Evolutionary conservation across 2,329 filamentous ascomycete species (phyloP).

Genomic region (Fusarium pseudograminearum): DNA sequence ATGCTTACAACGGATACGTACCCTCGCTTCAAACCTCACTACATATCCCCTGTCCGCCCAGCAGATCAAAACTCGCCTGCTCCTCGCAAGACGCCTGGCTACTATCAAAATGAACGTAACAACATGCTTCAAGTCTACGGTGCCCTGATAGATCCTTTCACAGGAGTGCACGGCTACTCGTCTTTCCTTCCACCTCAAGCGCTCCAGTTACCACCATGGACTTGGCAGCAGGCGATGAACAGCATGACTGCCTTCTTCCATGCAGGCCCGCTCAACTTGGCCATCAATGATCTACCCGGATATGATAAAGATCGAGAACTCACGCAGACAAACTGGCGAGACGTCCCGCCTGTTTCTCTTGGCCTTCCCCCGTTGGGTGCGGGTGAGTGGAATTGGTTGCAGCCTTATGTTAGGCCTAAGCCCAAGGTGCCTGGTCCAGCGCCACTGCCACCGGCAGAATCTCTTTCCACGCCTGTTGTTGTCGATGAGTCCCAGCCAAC

Average conservation of each 20-base stretch:
- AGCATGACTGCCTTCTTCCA: conserved; percentile 58
- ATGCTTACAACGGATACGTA: no score
- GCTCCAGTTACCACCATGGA: conserved; percentile 53
- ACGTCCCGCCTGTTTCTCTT: background rate
- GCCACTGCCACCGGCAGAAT: no score
- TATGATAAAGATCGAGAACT: background rate
- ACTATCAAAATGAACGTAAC: conserved; percentile 26
- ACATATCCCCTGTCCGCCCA: no score
- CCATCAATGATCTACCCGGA: background rate
- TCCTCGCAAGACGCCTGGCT: background rate
- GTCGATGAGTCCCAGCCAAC: no score
- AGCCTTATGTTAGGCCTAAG: background rate
- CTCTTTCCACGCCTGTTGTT: no score
- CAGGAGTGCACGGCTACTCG: conserved; percentile 52
- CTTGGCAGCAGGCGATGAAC: conserved; percentile 52
- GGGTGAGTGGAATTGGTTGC: background rate
- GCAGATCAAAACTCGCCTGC: background rate
- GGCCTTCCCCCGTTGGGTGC: background rate
- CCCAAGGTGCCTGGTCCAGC: background rate
- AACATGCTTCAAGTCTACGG: conserved; percentile 42
- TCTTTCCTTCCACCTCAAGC: conserved; percentile 49
- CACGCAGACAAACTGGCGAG: background rate
- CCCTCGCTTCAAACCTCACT: no score
- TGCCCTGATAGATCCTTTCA: conserved; percentile 55
- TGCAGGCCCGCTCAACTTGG: conserved; percentile 39